Conservation (phyloP, 257 asterid genomes). For the Gentiana straminea region DNA sequence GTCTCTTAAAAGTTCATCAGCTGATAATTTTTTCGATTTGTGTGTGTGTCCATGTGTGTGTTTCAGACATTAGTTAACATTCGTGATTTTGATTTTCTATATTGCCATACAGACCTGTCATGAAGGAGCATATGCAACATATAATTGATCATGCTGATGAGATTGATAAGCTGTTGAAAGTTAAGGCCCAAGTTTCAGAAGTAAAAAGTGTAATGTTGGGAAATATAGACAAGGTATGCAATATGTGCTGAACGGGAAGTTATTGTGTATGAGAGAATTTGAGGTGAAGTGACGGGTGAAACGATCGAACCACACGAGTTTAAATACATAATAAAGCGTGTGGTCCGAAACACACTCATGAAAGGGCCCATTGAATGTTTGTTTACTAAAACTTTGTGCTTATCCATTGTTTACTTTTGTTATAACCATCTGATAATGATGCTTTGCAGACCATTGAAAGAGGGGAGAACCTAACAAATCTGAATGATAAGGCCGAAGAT, state of each 20-base stretch:
- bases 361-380: too few relatives aligned
- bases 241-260: constrained; percentile 4
- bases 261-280: not conserved
- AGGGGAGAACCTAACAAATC: constrained; percentile 59
- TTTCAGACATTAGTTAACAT: too few relatives aligned
- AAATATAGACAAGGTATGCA: constrained; percentile 72
- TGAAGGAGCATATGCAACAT: constrained; percentile 92
- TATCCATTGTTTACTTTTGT: too few relatives aligned
- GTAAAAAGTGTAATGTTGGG: constrained; percentile 82
- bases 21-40: not conserved
- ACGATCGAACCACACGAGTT: too few relatives aligned
- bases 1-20: not conserved
- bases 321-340: too few relatives aligned
- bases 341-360: too few relatives aligned
- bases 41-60: too few relatives aligned
- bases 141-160: constrained; percentile 84
- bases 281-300: too few relatives aligned
- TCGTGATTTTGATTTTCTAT: not conserved
- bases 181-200: constrained; percentile 85
- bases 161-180: constrained; percentile 82
- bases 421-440: not conserved
- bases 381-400: too few relatives aligned
- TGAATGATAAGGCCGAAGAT: constrained; percentile 59
- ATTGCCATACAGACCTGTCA: constrained; percentile 41
- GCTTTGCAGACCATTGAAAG: constrained; percentile 60